Base-by-base conservation (phyloP, 306 rosid genomes). In the Mimosa bimucronata region DNA sequence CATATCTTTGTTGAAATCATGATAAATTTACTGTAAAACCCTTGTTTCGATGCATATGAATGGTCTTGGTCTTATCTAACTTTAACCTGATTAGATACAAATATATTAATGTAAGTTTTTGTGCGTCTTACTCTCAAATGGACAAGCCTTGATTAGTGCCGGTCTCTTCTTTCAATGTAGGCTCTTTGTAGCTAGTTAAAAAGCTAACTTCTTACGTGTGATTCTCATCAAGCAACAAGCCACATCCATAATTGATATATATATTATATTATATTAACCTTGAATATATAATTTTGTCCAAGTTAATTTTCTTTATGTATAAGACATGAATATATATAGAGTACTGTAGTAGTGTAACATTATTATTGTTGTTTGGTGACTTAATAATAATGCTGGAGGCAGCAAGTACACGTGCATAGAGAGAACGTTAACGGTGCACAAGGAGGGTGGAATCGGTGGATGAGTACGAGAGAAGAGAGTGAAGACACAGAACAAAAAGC, bases 371-470 rank as follows among this genome's bases (percentile, higher is more conserved):
- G 38, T 37, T 65, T 1, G 16, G 70, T 16, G 25, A 29, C 13
- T 28, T 23, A 38, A 40, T 8, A 57, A 55, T 57, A 25, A 10
- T 57, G 64, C 1, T 9, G 23, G 25, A 15, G 44, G 52, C 80
- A 57, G 1, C 77, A 68, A 6, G 31, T 25, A 23, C 84, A 75
- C 77, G 77, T 75, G 80, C 77, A 68, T 5, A 74, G 40, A 60
- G 65, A 58, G 11, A 5, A 26, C 9, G n/a, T n/a, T n/a, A 34
- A 34, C 38, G 28, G 19, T 5, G 14, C 9, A 74, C 2, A 64
- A 19, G 15, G 1, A 23, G 29, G 83, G 83, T 18, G 50, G 53
- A 23, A 60, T 29, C 28, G 8, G 65, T n/a, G 72, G 72, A 40
- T 48, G 53, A 61, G 57, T 52, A 74, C 38, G 30, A 31, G 9